These are phyloP conservation scores for Eragrostis nindensis DNA, from an alignment of 176 grass and related monocot species.

Conservation along the genomic window DNA sequence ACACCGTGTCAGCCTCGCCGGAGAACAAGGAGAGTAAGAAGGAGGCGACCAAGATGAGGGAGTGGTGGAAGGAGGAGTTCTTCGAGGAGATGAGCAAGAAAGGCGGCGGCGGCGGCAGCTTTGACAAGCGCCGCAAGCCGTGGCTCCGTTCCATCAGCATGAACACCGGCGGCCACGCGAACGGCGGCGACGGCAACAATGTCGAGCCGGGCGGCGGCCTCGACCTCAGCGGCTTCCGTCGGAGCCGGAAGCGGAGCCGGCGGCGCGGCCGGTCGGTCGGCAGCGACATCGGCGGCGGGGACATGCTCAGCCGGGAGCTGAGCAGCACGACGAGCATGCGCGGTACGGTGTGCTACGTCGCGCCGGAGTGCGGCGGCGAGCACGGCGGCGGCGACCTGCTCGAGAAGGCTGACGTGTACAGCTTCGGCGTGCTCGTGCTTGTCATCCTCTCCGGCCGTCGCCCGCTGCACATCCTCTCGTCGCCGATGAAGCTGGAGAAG, in stretches of 20 bases:
- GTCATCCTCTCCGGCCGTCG: slow-evolving; percentile 82
- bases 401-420: slow-evolving; percentile 84
- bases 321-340: slow-evolving; percentile 45
- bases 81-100: slow-evolving; percentile 42
- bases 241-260: slow-evolving; percentile 13
- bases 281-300: slow-evolving; percentile 20
- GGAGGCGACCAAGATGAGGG: slow-evolving; percentile 15
- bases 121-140: slow-evolving; percentile 27
- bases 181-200: slow-evolving; percentile 1
- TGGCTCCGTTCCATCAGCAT: slow-evolving; percentile 36
- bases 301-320: slow-evolving; percentile 19
- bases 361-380: slow-evolving; percentile 33
- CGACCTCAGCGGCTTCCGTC: slow-evolving; percentile 20
- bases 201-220: background rate
- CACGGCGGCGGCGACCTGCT: background rate
- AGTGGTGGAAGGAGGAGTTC: slow-evolving; percentile 44
- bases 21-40: slow-evolving; percentile 8
- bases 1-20: slow-evolving; percentile 6
- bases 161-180: slow-evolving; percentile 14
- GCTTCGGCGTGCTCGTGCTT: slow-evolving; percentile 79
- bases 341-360: slow-evolving; percentile 37
- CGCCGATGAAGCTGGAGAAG: slow-evolving; percentile 92
- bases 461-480: slow-evolving; percentile 84
- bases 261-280: slow-evolving; percentile 24
- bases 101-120: background rate